Evolutionary conservation across 2,329 filamentous ascomycete species (phyloP).

Genomic region (Aspergillus jensenii): DNA sequence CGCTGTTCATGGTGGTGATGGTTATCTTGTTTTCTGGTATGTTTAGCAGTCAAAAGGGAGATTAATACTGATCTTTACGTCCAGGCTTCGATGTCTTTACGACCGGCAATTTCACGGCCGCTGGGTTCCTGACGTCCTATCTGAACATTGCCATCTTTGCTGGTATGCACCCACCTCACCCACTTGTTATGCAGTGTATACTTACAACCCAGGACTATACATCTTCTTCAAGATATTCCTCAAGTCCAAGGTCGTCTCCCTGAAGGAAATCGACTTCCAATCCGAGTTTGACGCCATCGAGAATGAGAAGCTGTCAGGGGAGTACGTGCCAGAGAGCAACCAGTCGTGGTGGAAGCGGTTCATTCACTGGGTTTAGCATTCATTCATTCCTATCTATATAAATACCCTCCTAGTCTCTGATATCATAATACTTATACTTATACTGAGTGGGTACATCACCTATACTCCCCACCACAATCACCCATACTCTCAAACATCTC

Average conservation of each 20-base stretch:
- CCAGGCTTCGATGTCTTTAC: background rate
- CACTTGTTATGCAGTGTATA: too few species aligned
- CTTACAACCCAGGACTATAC: background rate
- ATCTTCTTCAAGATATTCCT: background rate
- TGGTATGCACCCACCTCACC: background rate
- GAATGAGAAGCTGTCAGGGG: background rate
- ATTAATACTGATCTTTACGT: too few species aligned
- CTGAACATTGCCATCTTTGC: slow-evolving; percentile 1
- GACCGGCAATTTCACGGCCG: background rate
- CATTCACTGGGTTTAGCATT: background rate
- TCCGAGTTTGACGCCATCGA: background rate
- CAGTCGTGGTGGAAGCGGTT: background rate
- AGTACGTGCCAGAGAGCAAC: background rate
- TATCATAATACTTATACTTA: too few species aligned
- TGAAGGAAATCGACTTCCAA: background rate
- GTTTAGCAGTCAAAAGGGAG: too few species aligned
- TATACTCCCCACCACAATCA: background rate
- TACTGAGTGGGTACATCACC: background rate
- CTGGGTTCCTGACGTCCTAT: background rate
- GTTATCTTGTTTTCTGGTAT: background rate
- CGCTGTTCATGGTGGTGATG: background rate
- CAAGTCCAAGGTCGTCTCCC: background rate
- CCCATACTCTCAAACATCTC: slow-evolving; percentile 3
- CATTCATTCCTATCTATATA: background rate
- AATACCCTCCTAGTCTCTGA: background rate